Conservation (phyloP, 192 early-diverging fungal species). For the Chytriomyces sp. region DNA sequence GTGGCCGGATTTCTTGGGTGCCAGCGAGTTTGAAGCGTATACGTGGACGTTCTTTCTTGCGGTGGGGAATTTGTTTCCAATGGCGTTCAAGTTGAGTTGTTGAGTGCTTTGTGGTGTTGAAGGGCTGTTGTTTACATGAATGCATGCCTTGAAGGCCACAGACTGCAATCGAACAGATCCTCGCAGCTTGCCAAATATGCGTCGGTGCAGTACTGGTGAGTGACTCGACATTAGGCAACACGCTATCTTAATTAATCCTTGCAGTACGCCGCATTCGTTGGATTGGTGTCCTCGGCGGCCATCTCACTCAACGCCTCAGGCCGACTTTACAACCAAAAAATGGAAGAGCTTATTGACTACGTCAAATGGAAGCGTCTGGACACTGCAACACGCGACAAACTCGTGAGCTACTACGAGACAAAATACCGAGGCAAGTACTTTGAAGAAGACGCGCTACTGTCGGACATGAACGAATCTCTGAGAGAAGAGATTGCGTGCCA, state of each 20-base stretch:
- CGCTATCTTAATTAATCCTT: no score
- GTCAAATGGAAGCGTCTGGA: slow-evolving; percentile 38
- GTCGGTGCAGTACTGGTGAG: slow-evolving; percentile 2
- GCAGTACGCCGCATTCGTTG: slow-evolving; percentile 32
- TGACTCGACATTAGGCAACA: no score
- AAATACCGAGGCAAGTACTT: slow-evolving; percentile 44
- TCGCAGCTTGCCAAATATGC: not conserved
- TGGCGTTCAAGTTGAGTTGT: slow-evolving; percentile 27
- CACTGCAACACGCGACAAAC: slow-evolving; percentile 35
- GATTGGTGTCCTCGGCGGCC: slow-evolving; percentile 26
- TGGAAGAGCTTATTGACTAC: slow-evolving; percentile 50
- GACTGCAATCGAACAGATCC: slow-evolving; percentile 4
- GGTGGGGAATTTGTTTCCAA: slow-evolving; percentile 22
- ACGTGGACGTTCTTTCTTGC: slow-evolving; percentile 29
- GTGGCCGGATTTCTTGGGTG: not conserved
- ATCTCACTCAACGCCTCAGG: slow-evolving; percentile 31
- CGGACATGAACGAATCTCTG: slow-evolving; percentile 42
- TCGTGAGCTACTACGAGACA: slow-evolving; percentile 46
- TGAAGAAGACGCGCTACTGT: slow-evolving; percentile 41
- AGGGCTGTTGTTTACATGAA: not conserved
- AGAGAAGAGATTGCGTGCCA: slow-evolving; percentile 44
- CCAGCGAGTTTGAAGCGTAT: not conserved
- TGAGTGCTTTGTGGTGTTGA: not conserved
- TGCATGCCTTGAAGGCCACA: not conserved
- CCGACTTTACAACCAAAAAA: slow-evolving; percentile 34